A percentile compares a stretch with the other conserved stretches of the same genome.
These are phyloP conservation scores for Tolypocladium tropicale DNA, from an alignment of 2,329 filamentous ascomycete species.

Conservation along the genomic window DNA sequence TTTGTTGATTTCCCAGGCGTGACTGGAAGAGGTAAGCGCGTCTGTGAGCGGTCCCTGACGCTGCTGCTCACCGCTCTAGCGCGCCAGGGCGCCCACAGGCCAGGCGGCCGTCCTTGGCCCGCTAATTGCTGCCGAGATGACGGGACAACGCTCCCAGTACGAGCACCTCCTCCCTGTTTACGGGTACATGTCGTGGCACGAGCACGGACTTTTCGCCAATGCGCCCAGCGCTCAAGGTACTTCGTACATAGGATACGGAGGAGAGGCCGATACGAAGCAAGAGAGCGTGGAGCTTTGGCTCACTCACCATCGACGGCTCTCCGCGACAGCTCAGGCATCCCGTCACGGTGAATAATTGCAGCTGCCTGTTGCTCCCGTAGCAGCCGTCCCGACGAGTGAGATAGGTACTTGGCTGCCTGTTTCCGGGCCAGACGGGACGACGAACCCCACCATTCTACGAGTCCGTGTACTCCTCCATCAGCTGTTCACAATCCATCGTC, in stretches of 20 bases:
- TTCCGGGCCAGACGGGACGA: not conserved
- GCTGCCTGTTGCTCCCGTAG: not conserved
- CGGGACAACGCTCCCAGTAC: not conserved
- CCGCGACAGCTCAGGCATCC: too few relatives aligned
- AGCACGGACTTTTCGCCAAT: too few relatives aligned
- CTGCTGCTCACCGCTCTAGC: constrained; percentile 9
- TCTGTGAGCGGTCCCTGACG: constrained; percentile 7
- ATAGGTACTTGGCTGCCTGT: not conserved
- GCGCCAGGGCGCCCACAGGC: not conserved
- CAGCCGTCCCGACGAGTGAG: too few relatives aligned
- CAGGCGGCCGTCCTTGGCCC: not conserved
- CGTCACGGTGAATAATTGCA: not conserved
- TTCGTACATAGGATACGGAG: too few relatives aligned
- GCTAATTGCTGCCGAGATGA: constrained; percentile 3
- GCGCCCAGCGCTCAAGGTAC: too few relatives aligned
- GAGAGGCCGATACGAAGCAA: too few relatives aligned
- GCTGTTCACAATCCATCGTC: not conserved
- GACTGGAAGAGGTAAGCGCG: constrained; percentile 25
- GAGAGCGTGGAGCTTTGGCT: too few relatives aligned
- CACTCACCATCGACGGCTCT: too few relatives aligned
- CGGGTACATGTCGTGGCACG: too few relatives aligned
- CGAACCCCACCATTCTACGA: not conserved
- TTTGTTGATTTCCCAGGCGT: constrained; percentile 29
- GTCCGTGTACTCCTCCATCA: not conserved
- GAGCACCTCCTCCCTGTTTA: not conserved